These are phyloP conservation scores for Ehretia macrophylla DNA, from an alignment of 257 asterid genomes.

Conservation along the genomic window DNA sequence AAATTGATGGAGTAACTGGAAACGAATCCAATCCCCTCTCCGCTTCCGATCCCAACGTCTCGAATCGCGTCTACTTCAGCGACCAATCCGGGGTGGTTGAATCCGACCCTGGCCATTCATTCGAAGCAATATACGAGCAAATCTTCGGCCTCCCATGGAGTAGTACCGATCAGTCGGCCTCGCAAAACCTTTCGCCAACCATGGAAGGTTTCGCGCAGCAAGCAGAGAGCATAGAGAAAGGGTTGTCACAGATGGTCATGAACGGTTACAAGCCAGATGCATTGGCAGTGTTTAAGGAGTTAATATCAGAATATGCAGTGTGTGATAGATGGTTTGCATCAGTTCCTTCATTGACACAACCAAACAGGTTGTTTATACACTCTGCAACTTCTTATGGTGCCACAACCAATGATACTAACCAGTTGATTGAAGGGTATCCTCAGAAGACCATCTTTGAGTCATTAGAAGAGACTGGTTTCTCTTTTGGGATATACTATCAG, in stretches of 20 bases:
- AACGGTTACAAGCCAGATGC: conserved; percentile 56
- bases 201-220: conserved; percentile 83
- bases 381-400: conserved; percentile 73
- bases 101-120: conserved; percentile 73
- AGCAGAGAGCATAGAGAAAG: conserved; percentile 48
- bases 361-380: conserved; percentile 64
- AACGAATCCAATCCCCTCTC: conserved; percentile 48
- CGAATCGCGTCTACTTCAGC: conserved; percentile 22
- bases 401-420: conserved; percentile 40
- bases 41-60: conserved; percentile 24
- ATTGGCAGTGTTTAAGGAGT: conserved; percentile 51
- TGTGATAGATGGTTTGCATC: conserved; percentile 81
- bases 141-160: conserved; percentile 49
- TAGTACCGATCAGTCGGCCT: conserved; percentile 12
- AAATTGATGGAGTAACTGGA: conserved; percentile 63
- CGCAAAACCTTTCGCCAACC: conserved; percentile 27
- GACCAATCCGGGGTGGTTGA: conserved; percentile 32
- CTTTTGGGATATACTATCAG: conserved; percentile 59
- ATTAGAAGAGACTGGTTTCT: conserved; percentile 42
- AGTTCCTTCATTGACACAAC: conserved; percentile 58
- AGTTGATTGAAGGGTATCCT: conserved; percentile 57
- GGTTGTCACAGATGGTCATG: conserved; percentile 59
- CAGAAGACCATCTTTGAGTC: conserved; percentile 71
- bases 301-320: conserved; percentile 57
- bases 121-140: conserved; percentile 57